Conservation (phyloP, 306 rosid genomes). For the Cucurbita maxima region DNA sequence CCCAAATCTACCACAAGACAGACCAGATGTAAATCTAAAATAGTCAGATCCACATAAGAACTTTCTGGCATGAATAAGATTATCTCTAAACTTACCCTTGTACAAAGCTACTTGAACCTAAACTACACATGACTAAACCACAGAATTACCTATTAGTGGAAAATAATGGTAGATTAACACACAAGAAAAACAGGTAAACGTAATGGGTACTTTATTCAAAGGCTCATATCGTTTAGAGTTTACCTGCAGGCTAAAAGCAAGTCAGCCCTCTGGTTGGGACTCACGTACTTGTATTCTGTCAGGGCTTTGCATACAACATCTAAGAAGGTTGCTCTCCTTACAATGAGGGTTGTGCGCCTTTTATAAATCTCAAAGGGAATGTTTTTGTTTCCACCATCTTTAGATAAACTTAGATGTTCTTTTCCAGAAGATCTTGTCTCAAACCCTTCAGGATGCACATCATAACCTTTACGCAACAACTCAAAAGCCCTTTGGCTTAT, state of each 20-base stretch:
- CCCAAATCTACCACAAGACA: not conserved
- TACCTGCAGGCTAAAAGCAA: slow-evolving; percentile 85
- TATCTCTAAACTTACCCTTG: not conserved
- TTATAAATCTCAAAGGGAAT: slow-evolving; percentile 72
- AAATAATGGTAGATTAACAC: not conserved
- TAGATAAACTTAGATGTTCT: slow-evolving; percentile 14
- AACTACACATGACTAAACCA: not conserved
- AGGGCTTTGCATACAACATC: slow-evolving; percentile 66
- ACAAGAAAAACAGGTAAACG: not conserved
- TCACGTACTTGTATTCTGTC: slow-evolving; percentile 80
- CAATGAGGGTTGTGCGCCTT: slow-evolving; percentile 53
- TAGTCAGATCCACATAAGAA: not conserved
- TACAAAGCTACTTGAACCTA: not conserved
- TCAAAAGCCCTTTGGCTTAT: slow-evolving; percentile 76
- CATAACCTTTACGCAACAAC: slow-evolving; percentile 31
- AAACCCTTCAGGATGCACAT: slow-evolving; percentile 26
- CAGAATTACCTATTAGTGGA: not conserved
- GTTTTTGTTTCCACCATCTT: slow-evolving; percentile 26
- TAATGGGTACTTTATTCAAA: not conserved
- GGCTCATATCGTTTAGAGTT: not conserved
- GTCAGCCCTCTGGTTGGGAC: slow-evolving; percentile 90
- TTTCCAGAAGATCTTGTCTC: slow-evolving; percentile 14
- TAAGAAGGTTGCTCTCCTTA: slow-evolving; percentile 48
- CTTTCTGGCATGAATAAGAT: not conserved
- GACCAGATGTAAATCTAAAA: not conserved